A percentile compares a stretch with the other conserved stretches of the same genome.
phyloP scores from a whole-genome alignment of 805 yeast species.

The Ogataea methylovora region DNA sequence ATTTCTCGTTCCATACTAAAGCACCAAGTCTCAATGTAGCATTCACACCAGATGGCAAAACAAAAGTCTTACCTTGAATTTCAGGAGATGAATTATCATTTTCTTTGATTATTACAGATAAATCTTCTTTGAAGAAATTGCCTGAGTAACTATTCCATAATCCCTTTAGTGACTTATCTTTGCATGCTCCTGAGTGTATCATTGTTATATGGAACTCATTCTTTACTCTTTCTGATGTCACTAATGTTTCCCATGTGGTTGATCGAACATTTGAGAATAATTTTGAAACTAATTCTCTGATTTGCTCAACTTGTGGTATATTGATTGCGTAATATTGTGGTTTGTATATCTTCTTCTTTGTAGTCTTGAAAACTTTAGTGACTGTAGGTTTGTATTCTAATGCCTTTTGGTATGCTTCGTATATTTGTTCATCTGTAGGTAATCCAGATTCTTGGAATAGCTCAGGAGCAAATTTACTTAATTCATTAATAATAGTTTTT shows the following conservation, averaged over 20 bases:
- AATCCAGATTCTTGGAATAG: constrained; percentile 27
- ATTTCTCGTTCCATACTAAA: constrained; percentile 42
- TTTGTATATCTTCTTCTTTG: constrained; percentile 8
- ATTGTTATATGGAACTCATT: constrained; percentile 60
- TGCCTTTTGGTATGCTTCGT: constrained; percentile 45
- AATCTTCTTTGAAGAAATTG: constrained; percentile 6
- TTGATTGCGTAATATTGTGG: constrained; percentile 42
- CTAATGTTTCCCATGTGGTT: constrained; percentile 19
- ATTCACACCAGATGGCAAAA: constrained; percentile 10
- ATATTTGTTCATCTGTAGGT: constrained; percentile 35
- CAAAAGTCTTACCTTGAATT: constrained; percentile 1
- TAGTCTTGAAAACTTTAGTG: constrained; percentile 23
- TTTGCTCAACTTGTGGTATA: constrained; percentile 17
- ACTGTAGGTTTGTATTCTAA: constrained; percentile 45
- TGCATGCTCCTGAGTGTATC: constrained; percentile 33
- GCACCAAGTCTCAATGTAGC: constrained; percentile 35
- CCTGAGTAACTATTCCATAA: constrained; percentile 13
- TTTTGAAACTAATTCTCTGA: no score
- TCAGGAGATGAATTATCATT: not conserved
- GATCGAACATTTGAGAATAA: constrained; percentile 7
- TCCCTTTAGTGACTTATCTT: constrained; percentile 4
- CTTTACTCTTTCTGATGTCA: constrained; percentile 35
- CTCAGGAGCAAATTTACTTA: constrained; percentile 36
- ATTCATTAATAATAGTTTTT: constrained; percentile 27
- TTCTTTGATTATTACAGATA: constrained; percentile 1